These are phyloP conservation scores for Fremontodendron californicum DNA, from an alignment of 345 rosid species.

Conservation along the genomic window DNA sequence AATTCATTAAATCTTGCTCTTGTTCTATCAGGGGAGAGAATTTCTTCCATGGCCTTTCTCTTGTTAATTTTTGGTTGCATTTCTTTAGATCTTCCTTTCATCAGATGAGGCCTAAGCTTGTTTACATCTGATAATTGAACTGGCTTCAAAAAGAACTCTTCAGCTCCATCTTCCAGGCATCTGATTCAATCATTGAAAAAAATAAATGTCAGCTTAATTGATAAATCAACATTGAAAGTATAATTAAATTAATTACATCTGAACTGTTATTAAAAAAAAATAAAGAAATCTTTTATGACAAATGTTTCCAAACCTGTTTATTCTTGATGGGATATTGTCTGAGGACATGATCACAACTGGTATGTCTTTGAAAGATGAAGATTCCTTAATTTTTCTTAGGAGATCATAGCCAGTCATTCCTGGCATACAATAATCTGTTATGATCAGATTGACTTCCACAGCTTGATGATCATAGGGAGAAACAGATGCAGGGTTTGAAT, in stretches of 20 bases:
- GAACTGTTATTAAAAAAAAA: not conserved
- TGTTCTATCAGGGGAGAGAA: slow-evolving; percentile 31
- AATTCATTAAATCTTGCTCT: slow-evolving; percentile 27
- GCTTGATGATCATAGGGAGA: slow-evolving; percentile 30
- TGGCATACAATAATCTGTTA: slow-evolving; percentile 98
- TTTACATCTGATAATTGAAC: slow-evolving; percentile 76
- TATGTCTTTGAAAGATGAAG: slow-evolving; percentile 59
- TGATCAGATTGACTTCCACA: slow-evolving; percentile 61
- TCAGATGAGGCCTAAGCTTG: slow-evolving; percentile 61
- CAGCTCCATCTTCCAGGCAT: slow-evolving; percentile 89
- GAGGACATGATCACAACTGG: slow-evolving; percentile 97
- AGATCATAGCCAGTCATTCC: slow-evolving; percentile 98
- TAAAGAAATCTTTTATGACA: not conserved
- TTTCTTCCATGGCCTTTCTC: slow-evolving; percentile 6
- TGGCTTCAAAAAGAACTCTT: slow-evolving; percentile 85
- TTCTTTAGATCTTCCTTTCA: slow-evolving; percentile 38
- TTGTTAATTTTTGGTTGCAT: not conserved
- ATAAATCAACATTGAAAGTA: not conserved
- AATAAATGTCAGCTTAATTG: not conserved
- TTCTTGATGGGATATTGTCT: slow-evolving; percentile 81
- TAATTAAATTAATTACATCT: not conserved
- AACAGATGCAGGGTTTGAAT: slow-evolving; percentile 32
- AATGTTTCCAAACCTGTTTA: slow-evolving; percentile 44
- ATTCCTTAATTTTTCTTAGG: slow-evolving; percentile 74
- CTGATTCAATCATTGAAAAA: slow-evolving; percentile 26